Conservation (phyloP, 164 flowering plant species). For the Chimonanthus salicifolius region DNA sequence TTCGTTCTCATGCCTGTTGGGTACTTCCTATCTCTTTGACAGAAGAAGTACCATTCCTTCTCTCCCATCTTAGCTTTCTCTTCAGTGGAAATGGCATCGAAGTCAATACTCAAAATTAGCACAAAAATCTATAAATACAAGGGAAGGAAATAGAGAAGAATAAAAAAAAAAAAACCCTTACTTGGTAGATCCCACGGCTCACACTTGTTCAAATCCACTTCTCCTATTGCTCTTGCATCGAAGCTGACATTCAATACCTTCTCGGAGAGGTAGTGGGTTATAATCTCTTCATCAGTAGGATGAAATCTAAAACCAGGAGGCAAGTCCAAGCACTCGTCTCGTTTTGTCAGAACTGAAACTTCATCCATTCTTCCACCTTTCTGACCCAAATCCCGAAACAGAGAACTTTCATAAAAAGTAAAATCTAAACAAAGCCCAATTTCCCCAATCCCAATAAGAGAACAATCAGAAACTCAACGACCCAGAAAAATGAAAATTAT, state of each 20-base stretch:
- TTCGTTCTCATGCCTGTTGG: slow-evolving; percentile 32
- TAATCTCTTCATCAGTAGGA: slow-evolving; percentile 31
- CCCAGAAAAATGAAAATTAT: not conserved
- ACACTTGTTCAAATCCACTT: slow-evolving; percentile 25
- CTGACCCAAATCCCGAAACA: not conserved
- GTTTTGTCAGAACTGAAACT: slow-evolving; percentile 13
- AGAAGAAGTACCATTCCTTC: slow-evolving; percentile 29
- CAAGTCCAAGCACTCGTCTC: slow-evolving; percentile 14
- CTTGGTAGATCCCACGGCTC: slow-evolving; percentile 32
- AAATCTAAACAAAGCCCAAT: not conserved
- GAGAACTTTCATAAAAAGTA: not conserved
- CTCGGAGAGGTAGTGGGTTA: slow-evolving; percentile 14
- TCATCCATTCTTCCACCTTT: slow-evolving; percentile 26
- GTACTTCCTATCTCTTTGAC: slow-evolving; percentile 27
- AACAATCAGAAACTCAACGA: not conserved
- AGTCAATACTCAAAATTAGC: not conserved
- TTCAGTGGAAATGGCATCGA: slow-evolving; percentile 8
- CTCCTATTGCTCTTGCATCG: slow-evolving; percentile 19
- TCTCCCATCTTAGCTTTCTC: slow-evolving; percentile 26
- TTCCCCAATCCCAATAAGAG: not conserved
- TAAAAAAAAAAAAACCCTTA: not conserved
- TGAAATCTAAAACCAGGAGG: slow-evolving; percentile 34
- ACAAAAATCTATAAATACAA: no score
- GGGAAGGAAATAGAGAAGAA: not conserved
- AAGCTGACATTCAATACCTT: slow-evolving; percentile 16